Conservation (phyloP, 208 protist genomes). For the Crithidia brevicula region DNA sequence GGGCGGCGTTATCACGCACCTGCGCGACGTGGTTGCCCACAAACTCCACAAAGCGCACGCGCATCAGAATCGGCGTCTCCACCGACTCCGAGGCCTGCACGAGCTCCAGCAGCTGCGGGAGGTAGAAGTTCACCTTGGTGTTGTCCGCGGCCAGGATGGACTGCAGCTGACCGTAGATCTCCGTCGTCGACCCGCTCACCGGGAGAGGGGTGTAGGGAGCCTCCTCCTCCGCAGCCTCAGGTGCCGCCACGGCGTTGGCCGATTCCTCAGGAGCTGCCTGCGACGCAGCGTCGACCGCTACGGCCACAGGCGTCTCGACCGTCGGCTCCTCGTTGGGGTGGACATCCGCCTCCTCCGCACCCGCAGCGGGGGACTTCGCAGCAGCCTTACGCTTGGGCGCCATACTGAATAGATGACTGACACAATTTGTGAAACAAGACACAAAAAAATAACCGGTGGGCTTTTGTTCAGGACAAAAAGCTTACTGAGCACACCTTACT, state of each 20-base stretch:
- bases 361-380: constrained; percentile 17
- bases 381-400: constrained; percentile 64
- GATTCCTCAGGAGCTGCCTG: neutral
- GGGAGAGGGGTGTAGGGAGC: constrained; percentile 25
- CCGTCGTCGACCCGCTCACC: constrained; percentile 41
- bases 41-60: constrained; percentile 82
- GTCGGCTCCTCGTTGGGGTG: neutral
- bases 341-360: neutral
- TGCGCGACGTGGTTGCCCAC: constrained; percentile 56
- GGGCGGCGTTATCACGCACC: constrained; percentile 69
- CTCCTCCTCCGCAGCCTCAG: constrained; percentile 16
- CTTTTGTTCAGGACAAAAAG: too few species aligned
- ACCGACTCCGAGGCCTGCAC: constrained; percentile 64
- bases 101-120: constrained; percentile 58
- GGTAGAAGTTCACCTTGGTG: constrained; percentile 58
- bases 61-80: constrained; percentile 68
- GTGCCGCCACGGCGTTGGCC: neutral
- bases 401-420: too few species aligned
- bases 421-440: too few species aligned
- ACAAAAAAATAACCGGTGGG: too few species aligned
- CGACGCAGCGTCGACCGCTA: neutral
- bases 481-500: too few species aligned
- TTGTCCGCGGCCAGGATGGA: constrained; percentile 51
- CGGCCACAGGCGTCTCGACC: neutral
- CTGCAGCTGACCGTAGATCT: constrained; percentile 78